Evolutionary conservation across 2,329 filamentous ascomycete species (phyloP).

Genomic region (Nemania sp.): DNA sequence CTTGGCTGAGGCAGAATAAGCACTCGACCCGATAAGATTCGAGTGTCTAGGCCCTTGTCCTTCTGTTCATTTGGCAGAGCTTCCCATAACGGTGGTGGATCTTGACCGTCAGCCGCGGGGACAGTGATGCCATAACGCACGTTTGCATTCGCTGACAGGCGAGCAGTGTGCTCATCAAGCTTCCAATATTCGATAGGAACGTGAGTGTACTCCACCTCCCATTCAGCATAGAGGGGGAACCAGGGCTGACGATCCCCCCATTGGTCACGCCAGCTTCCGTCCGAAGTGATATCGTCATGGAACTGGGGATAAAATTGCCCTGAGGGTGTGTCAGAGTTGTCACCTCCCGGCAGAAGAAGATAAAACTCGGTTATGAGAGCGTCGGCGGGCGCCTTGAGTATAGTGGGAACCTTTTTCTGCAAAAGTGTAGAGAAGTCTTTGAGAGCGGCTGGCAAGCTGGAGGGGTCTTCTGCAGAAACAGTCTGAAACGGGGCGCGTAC

Average conservation of each 20-base stretch:
- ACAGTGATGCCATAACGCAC: slow-evolving; percentile 18
- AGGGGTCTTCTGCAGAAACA: not conserved
- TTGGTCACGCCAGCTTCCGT: slow-evolving; percentile 35
- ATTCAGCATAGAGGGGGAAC: slow-evolving; percentile 13
- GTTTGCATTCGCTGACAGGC: slow-evolving; percentile 10
- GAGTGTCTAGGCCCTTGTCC: not conserved
- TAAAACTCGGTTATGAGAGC: slow-evolving; percentile 6
- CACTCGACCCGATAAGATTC: slow-evolving; percentile 1
- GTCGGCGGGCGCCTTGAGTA: not conserved
- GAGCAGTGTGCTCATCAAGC: slow-evolving; percentile 32
- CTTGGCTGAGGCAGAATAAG: slow-evolving; percentile 45
- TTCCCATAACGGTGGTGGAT: slow-evolving; percentile 2
- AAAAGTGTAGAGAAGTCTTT: not conserved
- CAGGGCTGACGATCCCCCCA: slow-evolving; percentile 41
- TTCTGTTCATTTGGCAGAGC: not conserved
- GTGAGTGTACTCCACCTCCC: slow-evolving; percentile 18
- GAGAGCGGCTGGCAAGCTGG: not conserved
- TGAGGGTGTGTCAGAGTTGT: not conserved
- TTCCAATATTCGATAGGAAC: slow-evolving; percentile 8
- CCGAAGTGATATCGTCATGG: slow-evolving; percentile 23
- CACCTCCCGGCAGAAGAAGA: not conserved
- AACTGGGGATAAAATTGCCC: slow-evolving; percentile 1
- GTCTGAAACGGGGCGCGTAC: slow-evolving; percentile 27
- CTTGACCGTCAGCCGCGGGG: not conserved
- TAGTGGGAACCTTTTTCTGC: not conserved